Evolutionary conservation across 176 grass and related monocot genomes (phyloP).

Genomic region (Ananas comosus): DNA sequence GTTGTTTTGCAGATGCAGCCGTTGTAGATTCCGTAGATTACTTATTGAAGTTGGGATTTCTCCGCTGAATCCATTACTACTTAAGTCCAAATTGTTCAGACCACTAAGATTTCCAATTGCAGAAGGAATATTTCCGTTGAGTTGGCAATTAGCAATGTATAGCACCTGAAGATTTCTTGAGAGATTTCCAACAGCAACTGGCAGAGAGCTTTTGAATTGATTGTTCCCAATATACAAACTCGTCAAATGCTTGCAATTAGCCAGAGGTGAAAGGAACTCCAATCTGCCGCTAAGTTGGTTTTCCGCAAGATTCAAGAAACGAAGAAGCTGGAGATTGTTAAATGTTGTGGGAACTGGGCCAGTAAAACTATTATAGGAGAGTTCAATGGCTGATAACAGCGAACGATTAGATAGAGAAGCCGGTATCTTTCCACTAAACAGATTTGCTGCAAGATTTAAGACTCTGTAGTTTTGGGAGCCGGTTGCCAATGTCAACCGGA

Average conservation of each 20-base stretch:
- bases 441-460: not conserved
- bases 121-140: not conserved
- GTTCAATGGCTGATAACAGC: not conserved
- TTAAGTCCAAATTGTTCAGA: conserved; percentile 8
- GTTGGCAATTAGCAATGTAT: not conserved
- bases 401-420: not conserved
- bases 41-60: conserved; percentile 25
- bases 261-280: not conserved
- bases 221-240: not conserved
- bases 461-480: conserved; percentile 17
- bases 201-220: not conserved
- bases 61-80: conserved; percentile 32
- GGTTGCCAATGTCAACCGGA: conserved; percentile 23
- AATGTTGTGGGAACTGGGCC: not conserved
- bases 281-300: not conserved
- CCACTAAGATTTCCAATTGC: not conserved
- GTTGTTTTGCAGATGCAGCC: conserved; percentile 31
- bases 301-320: not conserved
- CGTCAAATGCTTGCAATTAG: not conserved
- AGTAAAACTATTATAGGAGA: not conserved
- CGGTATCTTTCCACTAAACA: not conserved
- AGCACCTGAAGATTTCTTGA: not conserved
- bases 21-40: conserved; percentile 15
- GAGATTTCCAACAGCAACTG: conserved; percentile 20
- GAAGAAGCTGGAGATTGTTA: not conserved